These are phyloP conservation scores for Ogataea salicorniae DNA, from an alignment of 805 yeast species.

Conservation along the genomic window DNA sequence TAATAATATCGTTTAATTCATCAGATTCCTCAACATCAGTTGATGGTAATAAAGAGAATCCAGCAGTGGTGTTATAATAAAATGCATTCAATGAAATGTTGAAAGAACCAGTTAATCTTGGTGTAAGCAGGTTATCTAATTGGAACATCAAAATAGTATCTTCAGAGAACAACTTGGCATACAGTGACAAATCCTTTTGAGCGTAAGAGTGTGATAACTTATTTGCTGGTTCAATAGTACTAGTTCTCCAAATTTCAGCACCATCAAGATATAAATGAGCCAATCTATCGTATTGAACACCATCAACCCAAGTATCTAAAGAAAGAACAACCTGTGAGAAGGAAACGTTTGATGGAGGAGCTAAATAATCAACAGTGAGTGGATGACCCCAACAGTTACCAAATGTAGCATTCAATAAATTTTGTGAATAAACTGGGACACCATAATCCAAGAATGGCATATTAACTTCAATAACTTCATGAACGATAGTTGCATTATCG, in stretches of 20 bases:
- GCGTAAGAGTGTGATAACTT: constrained; percentile 40
- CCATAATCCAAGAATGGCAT: constrained; percentile 28
- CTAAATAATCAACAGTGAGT: constrained; percentile 33
- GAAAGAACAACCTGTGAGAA: constrained; percentile 52
- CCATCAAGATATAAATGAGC: constrained; percentile 60
- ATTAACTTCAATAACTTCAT: constrained; percentile 30
- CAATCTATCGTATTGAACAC: constrained; percentile 61
- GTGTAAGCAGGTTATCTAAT: constrained; percentile 58
- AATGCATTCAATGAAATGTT: constrained; percentile 45
- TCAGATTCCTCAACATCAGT: constrained; percentile 1
- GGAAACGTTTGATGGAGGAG: constrained; percentile 38
- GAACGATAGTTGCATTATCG: constrained; percentile 3
- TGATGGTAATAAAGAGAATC: neutral
- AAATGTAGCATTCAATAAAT: constrained; percentile 43
- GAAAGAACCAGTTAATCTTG: constrained; percentile 56
- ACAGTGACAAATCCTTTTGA: constrained; percentile 62
- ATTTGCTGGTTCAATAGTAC: constrained; percentile 76
- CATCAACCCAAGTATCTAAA: constrained; percentile 47
- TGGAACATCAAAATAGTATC: constrained; percentile 46
- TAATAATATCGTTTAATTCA: neutral
- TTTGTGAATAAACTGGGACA: constrained; percentile 35
- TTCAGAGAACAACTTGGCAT: constrained; percentile 42
- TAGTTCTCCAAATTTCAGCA: constrained; percentile 74
- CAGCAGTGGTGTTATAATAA: constrained; percentile 38
- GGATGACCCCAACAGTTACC: constrained; percentile 62